A percentile compares a stretch with the other conserved stretches of the same genome.
phyloP scores from a whole-genome alignment of 129 eudicot species.

The Kitagawia praeruptora region DNA sequence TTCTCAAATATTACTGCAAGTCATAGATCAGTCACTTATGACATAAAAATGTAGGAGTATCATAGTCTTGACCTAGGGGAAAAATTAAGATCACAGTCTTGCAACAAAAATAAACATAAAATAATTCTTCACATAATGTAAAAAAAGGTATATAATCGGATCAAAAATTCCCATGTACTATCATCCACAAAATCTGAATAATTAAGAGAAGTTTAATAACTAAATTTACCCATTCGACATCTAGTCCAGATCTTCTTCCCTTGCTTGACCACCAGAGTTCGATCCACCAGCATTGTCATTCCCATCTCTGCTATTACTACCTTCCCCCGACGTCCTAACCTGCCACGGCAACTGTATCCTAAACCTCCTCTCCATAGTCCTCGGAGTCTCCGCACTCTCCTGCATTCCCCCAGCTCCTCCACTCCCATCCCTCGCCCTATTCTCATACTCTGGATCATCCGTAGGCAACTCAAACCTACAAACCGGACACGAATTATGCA shows the following conservation, averaged over 20 bases:
- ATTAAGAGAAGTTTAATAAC: not conserved
- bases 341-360: slow-evolving; percentile 72
- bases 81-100: not conserved
- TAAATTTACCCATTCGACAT: slow-evolving; percentile 15
- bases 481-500: slow-evolving; percentile 84
- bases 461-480: slow-evolving; percentile 85
- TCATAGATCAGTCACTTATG: not conserved
- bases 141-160: not conserved
- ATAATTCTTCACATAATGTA: not conserved
- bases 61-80: not conserved
- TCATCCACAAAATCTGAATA: not conserved
- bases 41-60: not conserved
- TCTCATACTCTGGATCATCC: slow-evolving; percentile 77
- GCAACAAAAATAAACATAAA: not conserved
- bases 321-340: slow-evolving; percentile 44
- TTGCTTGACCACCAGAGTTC: slow-evolving; percentile 37
- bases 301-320: slow-evolving; percentile 51
- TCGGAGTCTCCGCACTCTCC: slow-evolving; percentile 35
- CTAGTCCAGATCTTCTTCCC: slow-evolving; percentile 65
- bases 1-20: not conserved
- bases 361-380: slow-evolving; percentile 60
- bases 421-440: slow-evolving; percentile 25
- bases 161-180: not conserved
- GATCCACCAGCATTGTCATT: slow-evolving; percentile 38
- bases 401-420: slow-evolving; percentile 30